phyloP scores from a whole-genome alignment of 768 basidiomycete species.

The Pseudohyphozyma bogoriensis region DNA sequence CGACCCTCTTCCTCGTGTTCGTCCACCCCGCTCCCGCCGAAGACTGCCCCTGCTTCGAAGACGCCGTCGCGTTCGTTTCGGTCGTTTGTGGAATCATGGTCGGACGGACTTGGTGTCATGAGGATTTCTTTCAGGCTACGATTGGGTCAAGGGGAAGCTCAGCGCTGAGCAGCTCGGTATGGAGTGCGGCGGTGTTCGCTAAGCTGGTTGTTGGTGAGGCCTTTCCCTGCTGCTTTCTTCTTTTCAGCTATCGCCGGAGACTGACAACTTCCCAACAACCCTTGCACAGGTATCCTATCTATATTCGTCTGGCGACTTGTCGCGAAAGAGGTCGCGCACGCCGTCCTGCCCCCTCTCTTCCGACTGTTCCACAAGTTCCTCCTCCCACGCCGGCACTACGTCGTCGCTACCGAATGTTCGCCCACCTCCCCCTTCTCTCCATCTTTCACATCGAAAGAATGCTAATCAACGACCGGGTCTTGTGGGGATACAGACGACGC shows the following conservation, averaged over 20 bases:
- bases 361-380: conserved; percentile 52
- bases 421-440: neutral
- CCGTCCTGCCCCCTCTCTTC: conserved; percentile 72
- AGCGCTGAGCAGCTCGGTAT: neutral
- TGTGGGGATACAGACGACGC: conserved; percentile 26
- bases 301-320: conserved; percentile 83
- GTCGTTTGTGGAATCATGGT: conserved; percentile 1
- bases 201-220: neutral
- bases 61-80: conserved; percentile 65
- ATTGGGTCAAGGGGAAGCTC: neutral
- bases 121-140: neutral
- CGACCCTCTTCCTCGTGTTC: conserved; percentile 55
- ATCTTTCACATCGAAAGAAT: rapidly evolving
- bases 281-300: conserved; percentile 52
- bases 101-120: neutral
- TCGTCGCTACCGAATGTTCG: conserved; percentile 62
- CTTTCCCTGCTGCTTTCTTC: neutral
- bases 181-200: neutral
- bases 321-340: conserved; percentile 65
- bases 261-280: neutral
- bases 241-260: neutral
- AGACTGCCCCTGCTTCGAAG: conserved; percentile 94
- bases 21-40: conserved; percentile 88
- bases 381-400: conserved; percentile 76
- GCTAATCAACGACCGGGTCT: neutral